A percentile compares a stretch with the other conserved stretches of the same genome.
These are phyloP conservation scores for Osmozyma mogii DNA, from an alignment of 805 yeast species.

Conservation along the genomic window DNA sequence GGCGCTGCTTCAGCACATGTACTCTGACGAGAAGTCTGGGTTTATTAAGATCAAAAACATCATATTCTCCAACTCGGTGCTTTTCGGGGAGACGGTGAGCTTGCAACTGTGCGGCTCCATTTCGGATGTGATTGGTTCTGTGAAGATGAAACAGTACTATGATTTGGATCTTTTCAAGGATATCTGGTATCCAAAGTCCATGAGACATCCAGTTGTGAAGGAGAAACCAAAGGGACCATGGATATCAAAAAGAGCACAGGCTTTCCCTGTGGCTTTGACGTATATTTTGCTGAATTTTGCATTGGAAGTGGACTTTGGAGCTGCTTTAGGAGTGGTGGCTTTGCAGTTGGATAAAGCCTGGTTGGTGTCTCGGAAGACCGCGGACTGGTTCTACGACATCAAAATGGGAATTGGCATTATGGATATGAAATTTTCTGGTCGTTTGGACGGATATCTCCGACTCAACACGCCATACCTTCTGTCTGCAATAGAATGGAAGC, in stretches of 20 bases:
- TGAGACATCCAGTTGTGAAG: too few relatives aligned
- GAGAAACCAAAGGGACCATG: too few relatives aligned
- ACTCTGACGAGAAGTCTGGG: slow-evolving; percentile 85
- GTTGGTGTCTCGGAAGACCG: slow-evolving; percentile 59
- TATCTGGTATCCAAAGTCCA: slow-evolving; percentile 68
- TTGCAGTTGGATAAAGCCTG: slow-evolving; percentile 53
- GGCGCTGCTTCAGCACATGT: slow-evolving; percentile 80
- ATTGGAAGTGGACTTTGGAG: slow-evolving; percentile 70
- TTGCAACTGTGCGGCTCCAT: slow-evolving; percentile 45
- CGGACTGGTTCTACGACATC: slow-evolving; percentile 65
- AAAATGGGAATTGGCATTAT: slow-evolving; percentile 51
- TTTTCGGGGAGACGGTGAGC: slow-evolving; percentile 33
- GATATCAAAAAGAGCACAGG: background rate
- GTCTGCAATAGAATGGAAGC: slow-evolving; percentile 67
- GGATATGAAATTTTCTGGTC: slow-evolving; percentile 54
- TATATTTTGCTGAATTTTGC: slow-evolving; percentile 44
- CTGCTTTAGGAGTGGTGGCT: slow-evolving; percentile 63
- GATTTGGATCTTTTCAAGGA: slow-evolving; percentile 78
- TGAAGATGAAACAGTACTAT: slow-evolving; percentile 79
- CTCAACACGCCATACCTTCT: slow-evolving; percentile 45
- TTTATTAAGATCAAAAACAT: slow-evolving; percentile 43
- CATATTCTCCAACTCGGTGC: slow-evolving; percentile 40
- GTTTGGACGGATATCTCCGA: slow-evolving; percentile 66
- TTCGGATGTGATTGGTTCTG: slow-evolving; percentile 48
- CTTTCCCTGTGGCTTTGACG: slow-evolving; percentile 59